A percentile compares a stretch with the other conserved stretches of the same genome.
phyloP scores from a whole-genome alignment of 257 asterid genomes.

The Perilla frutescens region DNA sequence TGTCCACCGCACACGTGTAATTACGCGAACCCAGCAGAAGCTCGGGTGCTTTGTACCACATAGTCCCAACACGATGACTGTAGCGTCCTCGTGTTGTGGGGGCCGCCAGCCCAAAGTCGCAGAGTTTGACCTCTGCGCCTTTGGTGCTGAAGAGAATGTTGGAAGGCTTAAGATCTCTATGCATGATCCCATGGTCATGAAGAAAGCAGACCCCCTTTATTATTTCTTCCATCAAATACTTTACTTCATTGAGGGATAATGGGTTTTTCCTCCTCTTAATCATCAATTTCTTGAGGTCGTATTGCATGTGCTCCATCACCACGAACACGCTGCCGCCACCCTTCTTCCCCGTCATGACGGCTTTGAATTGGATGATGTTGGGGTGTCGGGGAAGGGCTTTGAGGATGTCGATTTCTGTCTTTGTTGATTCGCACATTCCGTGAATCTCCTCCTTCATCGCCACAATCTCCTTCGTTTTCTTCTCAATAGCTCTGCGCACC shows the following conservation, averaged over 20 bases:
- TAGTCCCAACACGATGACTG: not conserved
- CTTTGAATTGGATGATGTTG: not conserved
- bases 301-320: not conserved
- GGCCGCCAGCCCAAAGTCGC: not conserved
- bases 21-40: not conserved
- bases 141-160: not conserved
- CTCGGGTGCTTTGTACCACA: constrained; percentile 7
- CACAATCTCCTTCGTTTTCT: not conserved
- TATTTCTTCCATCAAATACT: not conserved
- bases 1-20: not conserved
- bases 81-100: not conserved
- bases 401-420: not conserved
- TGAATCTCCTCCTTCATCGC: not conserved
- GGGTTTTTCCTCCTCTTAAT: not conserved
- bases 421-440: not conserved
- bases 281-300: not conserved
- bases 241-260: not conserved
- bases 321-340: not conserved
- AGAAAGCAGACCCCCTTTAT: not conserved
- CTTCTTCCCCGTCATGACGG: not conserved
- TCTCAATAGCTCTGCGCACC: not conserved
- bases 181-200: not conserved
- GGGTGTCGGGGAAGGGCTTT: not conserved
- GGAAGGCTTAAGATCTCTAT: constrained; percentile 14
- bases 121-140: not conserved